A percentile compares a stretch with the other conserved stretches of the same genome.
These are phyloP conservation scores for Cryphonectria japonica DNA, from an alignment of 2,329 filamentous ascomycete species.

Conservation along the genomic window DNA sequence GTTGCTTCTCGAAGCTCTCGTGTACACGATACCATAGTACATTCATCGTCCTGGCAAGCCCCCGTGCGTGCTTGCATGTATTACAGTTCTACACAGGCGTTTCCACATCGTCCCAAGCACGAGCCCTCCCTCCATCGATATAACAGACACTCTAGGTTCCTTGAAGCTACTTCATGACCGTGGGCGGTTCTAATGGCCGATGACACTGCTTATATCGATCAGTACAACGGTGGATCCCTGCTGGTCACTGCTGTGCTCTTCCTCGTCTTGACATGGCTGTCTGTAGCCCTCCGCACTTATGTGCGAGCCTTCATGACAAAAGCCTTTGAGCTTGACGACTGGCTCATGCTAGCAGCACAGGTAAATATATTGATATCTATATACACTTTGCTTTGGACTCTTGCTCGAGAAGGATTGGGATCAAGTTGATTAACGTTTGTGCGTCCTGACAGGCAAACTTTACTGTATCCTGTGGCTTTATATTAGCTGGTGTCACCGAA, in stretches of 20 bases:
- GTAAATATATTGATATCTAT: constrained; percentile 36
- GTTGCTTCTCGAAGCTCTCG: not conserved
- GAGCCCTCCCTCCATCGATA: not conserved
- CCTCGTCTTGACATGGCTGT: constrained; percentile 46
- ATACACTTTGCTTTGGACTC: not conserved
- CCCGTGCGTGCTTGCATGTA: not conserved
- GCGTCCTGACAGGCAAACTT: constrained; percentile 45
- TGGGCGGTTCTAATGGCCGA: constrained; percentile 37
- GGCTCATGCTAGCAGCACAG: constrained; percentile 56
- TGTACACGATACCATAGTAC: not conserved
- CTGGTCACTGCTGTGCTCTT: constrained; percentile 43
- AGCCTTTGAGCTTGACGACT: constrained; percentile 54
- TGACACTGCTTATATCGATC: constrained; percentile 39
- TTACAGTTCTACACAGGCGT: not conserved
- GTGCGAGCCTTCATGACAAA: constrained; percentile 49
- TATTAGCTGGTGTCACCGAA: constrained; percentile 46
- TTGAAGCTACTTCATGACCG: constrained; percentile 12
- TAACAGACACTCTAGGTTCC: not conserved
- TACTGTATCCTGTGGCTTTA: constrained; percentile 51
- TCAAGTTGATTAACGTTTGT: constrained; percentile 14
- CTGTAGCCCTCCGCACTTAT: constrained; percentile 49
- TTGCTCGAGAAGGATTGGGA: not conserved
- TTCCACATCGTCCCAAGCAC: not conserved
- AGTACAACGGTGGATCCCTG: constrained; percentile 46
- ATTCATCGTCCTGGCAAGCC: too few relatives aligned